These are phyloP conservation scores for Hericium alpestre DNA, from an alignment of 768 basidiomycete genomes.

Conservation along the genomic window DNA sequence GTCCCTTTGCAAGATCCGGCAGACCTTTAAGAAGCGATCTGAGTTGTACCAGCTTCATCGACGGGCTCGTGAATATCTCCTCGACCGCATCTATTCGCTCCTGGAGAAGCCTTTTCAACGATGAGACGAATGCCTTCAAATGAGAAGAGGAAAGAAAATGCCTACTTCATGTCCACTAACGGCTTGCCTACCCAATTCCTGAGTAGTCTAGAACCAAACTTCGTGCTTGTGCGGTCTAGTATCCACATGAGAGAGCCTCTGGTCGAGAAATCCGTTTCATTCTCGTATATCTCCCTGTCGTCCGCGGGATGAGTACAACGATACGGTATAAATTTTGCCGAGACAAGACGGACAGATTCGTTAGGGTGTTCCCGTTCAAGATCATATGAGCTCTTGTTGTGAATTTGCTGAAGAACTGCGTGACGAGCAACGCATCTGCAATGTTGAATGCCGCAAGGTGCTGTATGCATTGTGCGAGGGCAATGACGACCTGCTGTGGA, in stretches of 20 bases:
- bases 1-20: constrained; percentile 82
- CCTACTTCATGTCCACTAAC: constrained; percentile 58
- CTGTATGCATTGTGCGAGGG: constrained; percentile 61
- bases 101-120: constrained; percentile 45
- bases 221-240: constrained; percentile 78
- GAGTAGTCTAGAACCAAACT: constrained; percentile 78
- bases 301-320: neutral
- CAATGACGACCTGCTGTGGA: constrained; percentile 58
- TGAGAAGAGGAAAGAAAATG: neutral
- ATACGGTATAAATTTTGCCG: neutral
- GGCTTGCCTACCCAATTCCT: constrained; percentile 83
- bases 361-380: constrained; percentile 77
- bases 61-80: constrained; percentile 60
- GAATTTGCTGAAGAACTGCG: constrained; percentile 72
- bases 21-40: constrained; percentile 58
- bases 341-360: constrained; percentile 45
- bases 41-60: constrained; percentile 54
- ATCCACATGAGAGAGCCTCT: constrained; percentile 77
- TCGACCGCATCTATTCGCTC: constrained; percentile 77
- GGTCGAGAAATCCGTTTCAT: constrained; percentile 68
- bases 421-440: constrained; percentile 67
- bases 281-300: constrained; percentile 79
- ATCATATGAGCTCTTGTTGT: constrained; percentile 74
- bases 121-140: neutral
- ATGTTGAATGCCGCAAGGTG: constrained; percentile 68